Evolutionary conservation across 345 rosid genomes (phyloP).

Genomic region (Citrus unshiu): DNA sequence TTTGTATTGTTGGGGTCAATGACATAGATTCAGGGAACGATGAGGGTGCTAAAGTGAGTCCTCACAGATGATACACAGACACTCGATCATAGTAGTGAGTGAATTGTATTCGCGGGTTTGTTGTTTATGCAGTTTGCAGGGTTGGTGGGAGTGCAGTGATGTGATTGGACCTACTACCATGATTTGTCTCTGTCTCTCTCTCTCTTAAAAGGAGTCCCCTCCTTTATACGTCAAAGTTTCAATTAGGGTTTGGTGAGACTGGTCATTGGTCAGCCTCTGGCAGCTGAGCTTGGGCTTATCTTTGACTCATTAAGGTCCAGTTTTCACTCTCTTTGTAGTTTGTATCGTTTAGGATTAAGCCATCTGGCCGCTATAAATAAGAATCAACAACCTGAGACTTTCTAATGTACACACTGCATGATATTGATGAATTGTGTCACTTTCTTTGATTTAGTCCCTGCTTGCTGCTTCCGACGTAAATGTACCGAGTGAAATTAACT

Average conservation of each 20-base stretch:
- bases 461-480: background rate
- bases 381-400: too few relatives aligned
- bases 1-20: background rate
- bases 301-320: background rate
- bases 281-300: background rate
- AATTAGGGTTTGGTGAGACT: slow-evolving; percentile 2
- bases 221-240: slow-evolving; percentile 1
- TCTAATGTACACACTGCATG: background rate
- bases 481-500: background rate
- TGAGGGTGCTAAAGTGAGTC: background rate
- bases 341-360: background rate
- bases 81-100: background rate
- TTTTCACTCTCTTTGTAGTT: background rate
- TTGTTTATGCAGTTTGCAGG: background rate
- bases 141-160: background rate
- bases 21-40: background rate
- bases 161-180: slow-evolving; percentile 11
- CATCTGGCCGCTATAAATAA: too few relatives aligned
- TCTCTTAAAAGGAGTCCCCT: background rate
- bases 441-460: background rate
- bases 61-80: background rate
- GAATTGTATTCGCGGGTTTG: background rate
- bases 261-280: background rate
- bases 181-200: background rate
- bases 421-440: background rate